Percentiles rank a stretch among this genome's conserved stretches.
phyloP scores from a whole-genome alignment of 2,329 filamentous ascomycete genomes.

The Decorospora gaudefroyi region DNA sequence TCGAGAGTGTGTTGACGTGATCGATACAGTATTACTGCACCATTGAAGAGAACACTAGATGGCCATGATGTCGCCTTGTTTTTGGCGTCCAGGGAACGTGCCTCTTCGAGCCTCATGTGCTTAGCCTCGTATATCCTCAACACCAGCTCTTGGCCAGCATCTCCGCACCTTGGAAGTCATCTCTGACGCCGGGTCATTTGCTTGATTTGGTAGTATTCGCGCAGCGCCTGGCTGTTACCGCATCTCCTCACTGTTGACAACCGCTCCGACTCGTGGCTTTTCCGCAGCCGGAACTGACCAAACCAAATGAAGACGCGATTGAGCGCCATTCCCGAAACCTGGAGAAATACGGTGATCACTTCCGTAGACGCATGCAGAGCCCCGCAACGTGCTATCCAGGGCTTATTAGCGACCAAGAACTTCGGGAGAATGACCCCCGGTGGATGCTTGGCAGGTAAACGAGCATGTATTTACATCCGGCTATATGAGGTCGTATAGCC shows the following conservation, averaged over 20 bases:
- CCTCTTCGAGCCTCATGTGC: background rate
- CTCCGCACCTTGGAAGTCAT: background rate
- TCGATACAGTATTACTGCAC: too few relatives aligned
- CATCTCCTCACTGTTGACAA: conserved; percentile 4
- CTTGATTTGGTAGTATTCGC: background rate
- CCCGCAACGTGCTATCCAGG: conserved; percentile 25
- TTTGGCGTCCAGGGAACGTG: too few relatives aligned
- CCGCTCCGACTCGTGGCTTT: conserved; percentile 20
- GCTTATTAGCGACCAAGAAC: conserved; percentile 25
- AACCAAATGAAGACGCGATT: conserved; percentile 12
- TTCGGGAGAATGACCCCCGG: conserved; percentile 34
- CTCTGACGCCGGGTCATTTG: background rate
- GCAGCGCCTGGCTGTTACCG: background rate
- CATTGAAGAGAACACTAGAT: too few relatives aligned
- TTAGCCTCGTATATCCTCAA: background rate
- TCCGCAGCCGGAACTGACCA: conserved; percentile 12
- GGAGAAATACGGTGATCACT: conserved; percentile 29
- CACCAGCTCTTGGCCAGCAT: conserved; percentile 1
- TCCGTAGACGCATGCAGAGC: conserved; percentile 22
- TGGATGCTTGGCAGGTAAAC: conserved; percentile 30
- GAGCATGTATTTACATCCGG: conserved; percentile 14
- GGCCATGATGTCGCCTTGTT: too few relatives aligned
- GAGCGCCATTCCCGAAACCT: conserved; percentile 21
- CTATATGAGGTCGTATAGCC: conserved; percentile 26
- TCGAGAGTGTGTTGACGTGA: too few relatives aligned